Base-by-base conservation (phyloP, 2,329 filamentous ascomycete species). In the Neonectria magnoliae region DNA sequence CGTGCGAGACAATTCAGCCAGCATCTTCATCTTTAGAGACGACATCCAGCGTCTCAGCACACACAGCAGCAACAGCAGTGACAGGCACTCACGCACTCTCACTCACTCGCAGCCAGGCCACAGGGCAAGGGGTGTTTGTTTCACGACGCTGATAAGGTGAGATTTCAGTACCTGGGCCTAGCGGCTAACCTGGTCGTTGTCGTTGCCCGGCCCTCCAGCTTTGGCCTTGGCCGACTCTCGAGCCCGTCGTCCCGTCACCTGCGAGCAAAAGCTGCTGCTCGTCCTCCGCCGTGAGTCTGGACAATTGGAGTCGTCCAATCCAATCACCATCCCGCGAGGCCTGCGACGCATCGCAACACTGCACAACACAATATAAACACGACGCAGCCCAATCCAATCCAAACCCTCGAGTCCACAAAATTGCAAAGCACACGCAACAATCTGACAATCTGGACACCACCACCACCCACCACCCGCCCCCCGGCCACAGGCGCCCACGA, bases 71-170 rank as follows among this genome's bases (percentile, higher is more conserved):
- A 59, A 54, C 25, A 31, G 22, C 56, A 64, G 18, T 45, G 22
- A 64, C 50, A 64, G 61, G 55, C 61, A 64, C 52, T 62, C 57
- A 13, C 11, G 31, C 31, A 13, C 31, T 33, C 29, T 9, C 29
- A 10, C 29, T 29, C 11, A 33, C 31, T 33, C 10, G 64, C 58
- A 68, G 60, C 60, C 64, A 57, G 59, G 55, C 16, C 56, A 22
- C 22, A n/a, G 61, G 55, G 45, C 61, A 64, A 58, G 67, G 57
- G 62, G 36, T 68, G 64, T 68, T 74, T 68, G 64, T 68, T 73
- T 73, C 69, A 67, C 65, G 54, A 54, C 58, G 41, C 57, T 57
- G 61, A 68, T 67, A 72, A 71, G 68, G 66, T 67, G 65, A 72
- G 64, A 72, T 66, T 66, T 67, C 71, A 65, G 68, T 70, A 63